Percentiles rank a stretch among this genome's conserved stretches.
Evolutionary conservation across 2,329 filamentous ascomycete genomes (phyloP).

Genomic region (Dactylellina cionopaga): DNA sequence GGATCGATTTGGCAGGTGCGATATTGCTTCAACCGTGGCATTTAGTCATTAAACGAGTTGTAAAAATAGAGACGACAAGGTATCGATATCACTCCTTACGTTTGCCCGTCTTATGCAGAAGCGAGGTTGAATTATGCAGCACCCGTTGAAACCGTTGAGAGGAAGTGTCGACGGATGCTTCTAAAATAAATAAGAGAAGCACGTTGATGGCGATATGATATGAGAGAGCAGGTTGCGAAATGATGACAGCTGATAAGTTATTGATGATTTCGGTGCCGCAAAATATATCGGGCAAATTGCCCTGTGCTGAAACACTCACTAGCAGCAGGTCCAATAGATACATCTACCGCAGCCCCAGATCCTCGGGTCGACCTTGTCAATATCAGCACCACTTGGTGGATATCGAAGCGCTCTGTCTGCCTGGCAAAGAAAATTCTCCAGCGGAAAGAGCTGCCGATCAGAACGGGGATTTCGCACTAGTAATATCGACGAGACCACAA

Average conservation of each 20-base stretch:
- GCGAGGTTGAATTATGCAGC: background rate
- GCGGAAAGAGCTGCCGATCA: constrained; percentile 48
- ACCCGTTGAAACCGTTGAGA: background rate
- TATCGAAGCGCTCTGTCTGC: constrained; percentile 38
- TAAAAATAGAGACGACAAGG: constrained; percentile 34
- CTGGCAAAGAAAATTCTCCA: constrained; percentile 16
- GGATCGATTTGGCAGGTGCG: constrained; percentile 49
- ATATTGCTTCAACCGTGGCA: constrained; percentile 47
- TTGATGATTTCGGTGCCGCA: too few species aligned
- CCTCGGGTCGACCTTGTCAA: constrained; percentile 52
- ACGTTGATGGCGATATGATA: background rate
- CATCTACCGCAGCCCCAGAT: constrained; percentile 46
- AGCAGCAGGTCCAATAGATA: constrained; percentile 26
- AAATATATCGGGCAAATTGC: constrained; percentile 30
- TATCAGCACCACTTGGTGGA: constrained; percentile 29
- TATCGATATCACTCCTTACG: constrained; percentile 4
- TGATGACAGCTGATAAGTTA: constrained; percentile 25
- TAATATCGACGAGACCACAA: background rate
- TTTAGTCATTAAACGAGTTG: constrained; percentile 36
- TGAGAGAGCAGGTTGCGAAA: constrained; percentile 6
- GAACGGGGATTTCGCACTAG: constrained; percentile 19
- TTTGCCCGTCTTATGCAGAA: constrained; percentile 20
- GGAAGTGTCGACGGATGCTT: background rate
- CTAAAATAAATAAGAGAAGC: background rate
- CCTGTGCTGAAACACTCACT: constrained; percentile 41